These are phyloP conservation scores for Fraxinus floribunda DNA, from an alignment of 305 asterid genomes.

Conservation along the genomic window DNA sequence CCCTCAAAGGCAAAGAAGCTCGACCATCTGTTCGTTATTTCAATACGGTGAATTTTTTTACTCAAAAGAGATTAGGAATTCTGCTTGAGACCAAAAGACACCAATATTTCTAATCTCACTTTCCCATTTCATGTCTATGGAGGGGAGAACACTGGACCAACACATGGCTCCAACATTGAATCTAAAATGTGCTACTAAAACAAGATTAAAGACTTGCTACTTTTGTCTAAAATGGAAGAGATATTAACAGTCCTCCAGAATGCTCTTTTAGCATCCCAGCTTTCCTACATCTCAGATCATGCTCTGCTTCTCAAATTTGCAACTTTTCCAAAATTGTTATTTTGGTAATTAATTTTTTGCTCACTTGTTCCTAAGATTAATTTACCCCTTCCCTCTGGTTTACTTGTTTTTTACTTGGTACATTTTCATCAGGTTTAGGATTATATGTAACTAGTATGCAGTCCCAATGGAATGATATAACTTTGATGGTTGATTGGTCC, in stretches of 20 bases:
- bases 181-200: not conserved
- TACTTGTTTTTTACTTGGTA: not conserved
- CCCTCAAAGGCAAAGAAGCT: not conserved
- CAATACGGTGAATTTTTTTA: not conserved
- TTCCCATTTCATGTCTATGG: not conserved
- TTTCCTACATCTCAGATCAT: not conserved
- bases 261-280: not conserved
- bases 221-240: not conserved
- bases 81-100: not conserved
- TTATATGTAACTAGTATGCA: not conserved
- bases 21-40: not conserved
- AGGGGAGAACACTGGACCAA: not conserved
- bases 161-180: not conserved
- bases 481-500: not conserved
- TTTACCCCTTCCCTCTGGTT: not conserved
- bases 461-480: not conserved
- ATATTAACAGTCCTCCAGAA: not conserved
- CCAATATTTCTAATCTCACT: not conserved
- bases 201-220: not conserved
- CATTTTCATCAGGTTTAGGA: not conserved
- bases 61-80: not conserved
- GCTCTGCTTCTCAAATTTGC: not conserved
- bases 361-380: not conserved
- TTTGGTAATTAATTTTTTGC: not conserved
- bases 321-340: not conserved